Conservation (phyloP, 345 rosid species). For the Erodium maritimum region DNA sequence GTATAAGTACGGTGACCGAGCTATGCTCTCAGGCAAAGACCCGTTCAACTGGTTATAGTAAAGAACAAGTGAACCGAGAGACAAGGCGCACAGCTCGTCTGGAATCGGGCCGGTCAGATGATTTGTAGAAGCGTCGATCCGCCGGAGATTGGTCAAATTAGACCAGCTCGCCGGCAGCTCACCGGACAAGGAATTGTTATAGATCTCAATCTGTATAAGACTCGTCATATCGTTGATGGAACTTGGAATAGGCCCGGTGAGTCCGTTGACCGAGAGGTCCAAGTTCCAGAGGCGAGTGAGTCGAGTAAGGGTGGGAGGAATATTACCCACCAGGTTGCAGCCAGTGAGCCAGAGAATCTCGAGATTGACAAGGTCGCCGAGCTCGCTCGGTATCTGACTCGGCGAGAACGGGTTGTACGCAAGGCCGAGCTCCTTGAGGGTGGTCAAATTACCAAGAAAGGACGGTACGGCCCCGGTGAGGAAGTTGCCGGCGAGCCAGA, state of each 20-base stretch:
- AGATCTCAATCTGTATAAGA: constrained; percentile 58
- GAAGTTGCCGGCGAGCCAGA: constrained; percentile 41
- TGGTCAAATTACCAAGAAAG: constrained; percentile 46
- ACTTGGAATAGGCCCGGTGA: constrained; percentile 57
- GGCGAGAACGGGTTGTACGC: constrained; percentile 56
- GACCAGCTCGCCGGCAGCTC: constrained; percentile 36
- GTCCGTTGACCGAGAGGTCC: constrained; percentile 40
- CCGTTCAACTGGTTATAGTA: constrained; percentile 60
- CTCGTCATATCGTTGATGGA: constrained; percentile 36
- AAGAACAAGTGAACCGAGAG: constrained; percentile 52
- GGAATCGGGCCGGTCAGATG: constrained; percentile 53
- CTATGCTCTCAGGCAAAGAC: constrained; percentile 43
- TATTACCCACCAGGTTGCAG: constrained; percentile 39
- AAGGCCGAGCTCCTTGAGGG: constrained; percentile 38
- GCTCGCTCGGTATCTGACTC: constrained; percentile 32
- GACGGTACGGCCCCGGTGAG: constrained; percentile 43
- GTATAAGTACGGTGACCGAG: constrained; percentile 31
- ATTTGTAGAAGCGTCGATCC: constrained; percentile 64
- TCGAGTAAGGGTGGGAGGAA: constrained; percentile 32
- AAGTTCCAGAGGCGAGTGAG: constrained; percentile 31
- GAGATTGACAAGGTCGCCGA: constrained; percentile 46
- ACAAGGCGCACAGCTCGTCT: constrained; percentile 36
- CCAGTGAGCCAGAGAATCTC: constrained; percentile 48
- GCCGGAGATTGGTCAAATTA: constrained; percentile 33
- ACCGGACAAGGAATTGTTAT: constrained; percentile 52